Evolutionary conservation across 1,284 basidiomycete species (phyloP), one percentile per base, ranked within the genome.

Genomic region (Porphyrellus sp.): DNA sequence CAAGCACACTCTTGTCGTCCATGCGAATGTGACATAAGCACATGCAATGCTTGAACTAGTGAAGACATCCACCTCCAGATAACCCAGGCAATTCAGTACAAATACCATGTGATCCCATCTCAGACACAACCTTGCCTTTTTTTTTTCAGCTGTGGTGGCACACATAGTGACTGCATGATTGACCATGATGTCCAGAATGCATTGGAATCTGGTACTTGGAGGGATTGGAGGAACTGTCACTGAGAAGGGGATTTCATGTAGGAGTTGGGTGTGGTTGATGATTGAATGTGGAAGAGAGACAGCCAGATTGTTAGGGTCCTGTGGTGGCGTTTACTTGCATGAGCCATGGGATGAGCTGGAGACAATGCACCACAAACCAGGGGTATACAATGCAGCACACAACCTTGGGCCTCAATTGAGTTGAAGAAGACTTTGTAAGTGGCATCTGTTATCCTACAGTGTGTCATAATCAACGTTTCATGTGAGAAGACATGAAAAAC

Each of bases 371-470:
- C 11, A 70, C 83, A 54, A 63, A 92, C 91, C 46, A 93, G 78
- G 20, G 86, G 75, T 58, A 86, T 79, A 11, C 86, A 82, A 13
- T 86, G 71, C 15, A 97, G 74, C 8, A 84, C 81, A 38, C 86
- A 82, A 5, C 91, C 89, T 68, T 93, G 91, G 0, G 85, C 78
- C 52, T 91, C 85, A 50, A 97, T 83, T 2, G 91, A 85, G 46
- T 92, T 89, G 60, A 90, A 89, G 72, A 97, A 97, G 20, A 88
- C 80, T 43, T 85, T 82, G 69, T 92, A 91, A 3, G 92, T 85
- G 27, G 84, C 74, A 15, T 86, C 83, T 21, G 90, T 91, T 54
- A 93, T 84, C 59, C 92, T 96, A 62, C 3, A 46, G 15, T 28
- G 24, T 12, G 45, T 52, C 20, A 18, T 23, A 20, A 30, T 49